Conservation (phyloP, 805 yeast species). For the Ogataea paradorogensis region DNA sequence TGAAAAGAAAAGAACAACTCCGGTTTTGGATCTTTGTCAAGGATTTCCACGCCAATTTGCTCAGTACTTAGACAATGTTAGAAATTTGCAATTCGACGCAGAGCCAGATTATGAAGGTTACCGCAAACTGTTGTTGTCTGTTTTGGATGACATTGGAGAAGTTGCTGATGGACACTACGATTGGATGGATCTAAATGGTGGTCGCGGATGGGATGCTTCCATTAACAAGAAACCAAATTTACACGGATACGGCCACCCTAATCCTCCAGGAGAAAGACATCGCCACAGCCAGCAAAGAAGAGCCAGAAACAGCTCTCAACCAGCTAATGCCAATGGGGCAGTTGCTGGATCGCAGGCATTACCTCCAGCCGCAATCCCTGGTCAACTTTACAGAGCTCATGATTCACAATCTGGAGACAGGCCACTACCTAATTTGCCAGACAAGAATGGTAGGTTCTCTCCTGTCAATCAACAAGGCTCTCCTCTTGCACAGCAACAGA, state of each 20-base stretch:
- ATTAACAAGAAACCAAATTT: constrained; percentile 88
- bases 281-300: constrained; percentile 41
- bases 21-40: constrained; percentile 78
- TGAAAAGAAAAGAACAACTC: constrained; percentile 88
- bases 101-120: constrained; percentile 92
- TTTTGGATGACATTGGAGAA: constrained; percentile 68
- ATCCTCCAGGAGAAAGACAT: constrained; percentile 62
- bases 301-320: constrained; percentile 30
- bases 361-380: constrained; percentile 15
- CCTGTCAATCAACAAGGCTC: constrained; percentile 18
- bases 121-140: constrained; percentile 72
- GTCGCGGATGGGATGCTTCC: constrained; percentile 92
- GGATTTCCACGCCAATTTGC: constrained; percentile 93
- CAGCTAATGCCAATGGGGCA: constrained; percentile 19
- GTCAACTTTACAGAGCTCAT: constrained; percentile 19
- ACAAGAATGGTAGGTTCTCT: constrained; percentile 24
- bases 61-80: constrained; percentile 82
- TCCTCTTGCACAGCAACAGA: constrained; percentile 13
- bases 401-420: constrained; percentile 27
- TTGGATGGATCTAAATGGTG: constrained; percentile 96
- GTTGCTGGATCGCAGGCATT: constrained; percentile 14
- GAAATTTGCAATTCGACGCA: constrained; percentile 88
- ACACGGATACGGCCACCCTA: constrained; percentile 96
- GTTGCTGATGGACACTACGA: constrained; percentile 87
- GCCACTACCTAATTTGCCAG: constrained; percentile 36